A percentile compares a stretch with the other conserved stretches of the same genome.
Conservation (phyloP, 2,329 filamentous ascomycete genomes). For the Mollisiaceae sp. region DNA sequence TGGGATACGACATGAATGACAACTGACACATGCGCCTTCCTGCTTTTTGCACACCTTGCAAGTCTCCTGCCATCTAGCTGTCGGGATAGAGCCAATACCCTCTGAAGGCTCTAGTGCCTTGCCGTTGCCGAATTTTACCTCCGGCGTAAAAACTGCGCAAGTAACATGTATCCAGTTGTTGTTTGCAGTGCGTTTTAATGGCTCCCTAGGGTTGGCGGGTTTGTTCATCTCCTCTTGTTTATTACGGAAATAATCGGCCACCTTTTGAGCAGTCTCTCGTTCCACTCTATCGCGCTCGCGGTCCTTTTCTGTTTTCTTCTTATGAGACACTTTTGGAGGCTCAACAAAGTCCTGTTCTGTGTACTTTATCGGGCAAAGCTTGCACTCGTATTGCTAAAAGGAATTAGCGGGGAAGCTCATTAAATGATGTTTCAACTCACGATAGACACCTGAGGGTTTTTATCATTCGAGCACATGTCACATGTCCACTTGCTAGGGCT, state of each 20-base stretch:
- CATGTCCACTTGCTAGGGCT: slow-evolving; percentile 85
- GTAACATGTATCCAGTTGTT: slow-evolving; percentile 99
- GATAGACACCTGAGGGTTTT: slow-evolving; percentile 89
- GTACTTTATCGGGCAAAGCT: slow-evolving; percentile 83
- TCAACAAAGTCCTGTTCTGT: slow-evolving; percentile 87
- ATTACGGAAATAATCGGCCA: slow-evolving; percentile 80
- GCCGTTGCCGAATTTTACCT: slow-evolving; percentile 90
- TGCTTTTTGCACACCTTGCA: slow-evolving; percentile 85
- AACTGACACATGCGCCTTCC: slow-evolving; percentile 80
- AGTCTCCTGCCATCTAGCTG: slow-evolving; percentile 72
- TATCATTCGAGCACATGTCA: slow-evolving; percentile 95
- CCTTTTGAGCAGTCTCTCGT: slow-evolving; percentile 79
- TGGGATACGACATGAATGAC: slow-evolving; percentile 70
- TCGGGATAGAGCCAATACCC: slow-evolving; percentile 83
- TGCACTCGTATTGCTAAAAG: slow-evolving; percentile 81
- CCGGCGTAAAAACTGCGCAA: slow-evolving; percentile 89
- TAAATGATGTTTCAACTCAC: slow-evolving; percentile 54
- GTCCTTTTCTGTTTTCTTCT: slow-evolving; percentile 93
- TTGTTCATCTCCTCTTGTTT: slow-evolving; percentile 84
- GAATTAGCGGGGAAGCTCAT: slow-evolving; percentile 30
- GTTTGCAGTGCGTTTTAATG: slow-evolving; percentile 89
- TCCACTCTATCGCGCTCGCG: slow-evolving; percentile 86
- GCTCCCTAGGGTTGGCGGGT: slow-evolving; percentile 83
- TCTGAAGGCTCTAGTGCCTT: slow-evolving; percentile 84
- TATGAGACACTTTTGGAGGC: slow-evolving; percentile 74